Evolutionary conservation across 2,329 filamentous ascomycete genomes (phyloP).

Genomic region (Trichoderma harzianum): DNA sequence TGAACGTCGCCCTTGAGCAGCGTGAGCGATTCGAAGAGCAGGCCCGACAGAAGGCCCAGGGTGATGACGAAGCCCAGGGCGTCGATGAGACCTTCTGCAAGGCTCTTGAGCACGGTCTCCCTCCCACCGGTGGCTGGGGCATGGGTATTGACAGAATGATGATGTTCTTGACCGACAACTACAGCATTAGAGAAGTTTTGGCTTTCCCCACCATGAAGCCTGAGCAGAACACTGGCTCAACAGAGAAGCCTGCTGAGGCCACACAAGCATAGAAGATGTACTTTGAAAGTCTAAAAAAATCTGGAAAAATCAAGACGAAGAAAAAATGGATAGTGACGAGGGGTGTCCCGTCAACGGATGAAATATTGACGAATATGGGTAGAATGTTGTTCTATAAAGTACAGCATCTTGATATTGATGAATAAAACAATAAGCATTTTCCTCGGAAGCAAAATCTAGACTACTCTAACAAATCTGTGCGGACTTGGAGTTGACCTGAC

Average conservation of each 20-base stretch:
- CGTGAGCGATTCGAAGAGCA: conserved; percentile 84
- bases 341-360: neutral
- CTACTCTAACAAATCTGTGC: neutral
- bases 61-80: conserved; percentile 94
- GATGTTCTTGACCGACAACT: conserved; percentile 93
- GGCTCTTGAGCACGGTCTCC: conserved; percentile 83
- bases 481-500: neutral
- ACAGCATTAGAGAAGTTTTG: conserved; percentile 92
- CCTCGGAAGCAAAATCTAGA: neutral
- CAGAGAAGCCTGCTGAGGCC: conserved; percentile 3
- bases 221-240: conserved; percentile 45
- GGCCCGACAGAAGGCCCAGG: conserved; percentile 89
- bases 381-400: neutral
- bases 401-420: neutral
- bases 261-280: neutral
- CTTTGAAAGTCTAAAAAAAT: neutral
- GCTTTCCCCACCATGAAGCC: conserved; percentile 99
- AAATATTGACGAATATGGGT: neutral
- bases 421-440: neutral
- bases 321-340: neutral
- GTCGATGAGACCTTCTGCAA: conserved; percentile 95
- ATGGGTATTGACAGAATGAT: conserved; percentile 92
- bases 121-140: conserved; percentile 93
- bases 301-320: neutral
- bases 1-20: conserved; percentile 91